Evolutionary conservation across 805 yeast species (phyloP).

Genomic region (Metschnikowia aberdeeniae): DNA sequence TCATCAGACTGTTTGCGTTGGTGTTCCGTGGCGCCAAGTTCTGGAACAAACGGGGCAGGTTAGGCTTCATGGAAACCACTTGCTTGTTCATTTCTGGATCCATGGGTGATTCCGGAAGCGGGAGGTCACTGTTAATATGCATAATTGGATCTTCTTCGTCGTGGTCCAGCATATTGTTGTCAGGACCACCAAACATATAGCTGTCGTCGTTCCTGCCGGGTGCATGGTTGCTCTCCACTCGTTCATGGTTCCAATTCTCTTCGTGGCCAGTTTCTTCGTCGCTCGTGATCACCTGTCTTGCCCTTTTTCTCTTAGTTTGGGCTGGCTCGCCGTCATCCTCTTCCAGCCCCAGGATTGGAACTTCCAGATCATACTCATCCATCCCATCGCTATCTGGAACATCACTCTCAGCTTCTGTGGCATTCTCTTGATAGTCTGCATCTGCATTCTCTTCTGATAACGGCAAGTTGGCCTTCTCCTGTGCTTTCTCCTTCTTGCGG

Average conservation of each 20-base stretch:
- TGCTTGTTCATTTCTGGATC: slow-evolving; percentile 1
- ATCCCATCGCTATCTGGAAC: slow-evolving; percentile 17
- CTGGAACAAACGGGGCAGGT: slow-evolving; percentile 20
- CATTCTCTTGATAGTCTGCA: slow-evolving; percentile 13
- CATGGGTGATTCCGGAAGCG: slow-evolving; percentile 11
- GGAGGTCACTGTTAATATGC: slow-evolving; percentile 14
- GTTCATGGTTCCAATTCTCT: too few relatives aligned
- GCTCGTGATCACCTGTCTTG: slow-evolving; percentile 10
- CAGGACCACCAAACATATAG: slow-evolving; percentile 18
- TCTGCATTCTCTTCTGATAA: slow-evolving; percentile 18
- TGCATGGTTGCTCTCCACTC: slow-evolving; percentile 7
- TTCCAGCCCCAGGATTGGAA: neutral
- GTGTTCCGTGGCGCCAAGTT: slow-evolving; percentile 26
- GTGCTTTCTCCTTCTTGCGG: slow-evolving; percentile 39
- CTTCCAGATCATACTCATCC: neutral
- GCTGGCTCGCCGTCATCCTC: neutral
- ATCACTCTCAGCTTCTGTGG: slow-evolving; percentile 17
- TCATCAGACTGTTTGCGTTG: neutral
- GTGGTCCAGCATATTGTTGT: slow-evolving; percentile 3
- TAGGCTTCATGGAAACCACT: slow-evolving; percentile 1
- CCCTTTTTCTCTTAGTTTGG: slow-evolving; percentile 5
- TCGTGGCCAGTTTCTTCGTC: slow-evolving; percentile 10
- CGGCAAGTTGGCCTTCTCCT: slow-evolving; percentile 35
- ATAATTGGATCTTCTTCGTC: slow-evolving; percentile 14
- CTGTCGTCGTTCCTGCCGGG: slow-evolving; percentile 15